phyloP scores from a whole-genome alignment of 495 filamentous ascomycete genomes.

The Hypoxylon lienhwacheense region DNA sequence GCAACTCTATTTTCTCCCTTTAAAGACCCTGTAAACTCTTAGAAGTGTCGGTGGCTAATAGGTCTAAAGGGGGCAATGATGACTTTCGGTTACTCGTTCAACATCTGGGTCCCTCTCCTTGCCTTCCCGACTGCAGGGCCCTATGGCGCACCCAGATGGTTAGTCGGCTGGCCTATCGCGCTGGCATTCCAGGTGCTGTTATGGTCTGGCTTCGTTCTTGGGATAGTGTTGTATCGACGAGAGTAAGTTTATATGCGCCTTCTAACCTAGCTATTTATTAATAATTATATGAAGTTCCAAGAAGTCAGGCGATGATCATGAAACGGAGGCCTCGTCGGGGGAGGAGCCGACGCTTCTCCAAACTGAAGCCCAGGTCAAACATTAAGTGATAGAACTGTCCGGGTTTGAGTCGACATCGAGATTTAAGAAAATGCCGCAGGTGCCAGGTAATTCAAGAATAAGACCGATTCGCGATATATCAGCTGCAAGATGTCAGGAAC shows the following conservation, averaged over 20 bases:
- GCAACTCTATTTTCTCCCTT: neutral
- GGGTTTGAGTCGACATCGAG: neutral
- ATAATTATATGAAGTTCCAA: constrained; percentile 3
- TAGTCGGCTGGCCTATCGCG: constrained; percentile 49
- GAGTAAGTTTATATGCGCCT: constrained; percentile 23
- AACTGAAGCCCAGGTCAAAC: constrained; percentile 12
- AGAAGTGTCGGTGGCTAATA: neutral
- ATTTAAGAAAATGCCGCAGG: too few species aligned
- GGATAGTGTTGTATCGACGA: constrained; percentile 43
- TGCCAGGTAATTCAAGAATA: too few species aligned
- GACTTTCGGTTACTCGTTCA: constrained; percentile 54
- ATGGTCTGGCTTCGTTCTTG: constrained; percentile 47
- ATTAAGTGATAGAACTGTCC: neutral
- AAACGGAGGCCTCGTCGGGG: constrained; percentile 9
- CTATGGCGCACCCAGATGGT: constrained; percentile 50
- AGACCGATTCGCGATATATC: too few species aligned
- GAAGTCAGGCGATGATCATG: neutral
- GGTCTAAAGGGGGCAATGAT: constrained; percentile 49
- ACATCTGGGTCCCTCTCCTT: constrained; percentile 52
- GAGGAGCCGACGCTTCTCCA: constrained; percentile 22
- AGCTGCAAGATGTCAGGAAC: too few species aligned
- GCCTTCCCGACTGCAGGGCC: constrained; percentile 49
- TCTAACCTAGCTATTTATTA: neutral
- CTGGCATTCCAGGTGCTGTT: constrained; percentile 47
- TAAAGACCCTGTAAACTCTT: too few species aligned